These are phyloP conservation scores for Ogataea angusta DNA, from an alignment of 805 yeast species.

Conservation along the genomic window DNA sequence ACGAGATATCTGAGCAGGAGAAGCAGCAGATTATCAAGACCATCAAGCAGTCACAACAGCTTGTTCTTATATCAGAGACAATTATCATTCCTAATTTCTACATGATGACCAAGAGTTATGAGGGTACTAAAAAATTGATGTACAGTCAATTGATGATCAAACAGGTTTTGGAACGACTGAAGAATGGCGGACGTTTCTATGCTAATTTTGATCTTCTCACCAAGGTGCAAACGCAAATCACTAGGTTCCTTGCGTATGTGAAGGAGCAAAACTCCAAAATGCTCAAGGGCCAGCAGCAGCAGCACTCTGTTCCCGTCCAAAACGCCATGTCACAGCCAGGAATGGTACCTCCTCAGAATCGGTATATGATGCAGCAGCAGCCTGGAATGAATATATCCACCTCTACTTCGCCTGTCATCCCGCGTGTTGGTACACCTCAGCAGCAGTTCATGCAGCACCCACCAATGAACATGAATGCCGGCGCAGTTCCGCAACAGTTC, in stretches of 20 bases:
- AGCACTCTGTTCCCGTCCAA: slow-evolving; percentile 16
- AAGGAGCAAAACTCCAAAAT: slow-evolving; percentile 46
- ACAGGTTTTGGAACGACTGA: slow-evolving; percentile 67
- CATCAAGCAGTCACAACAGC: slow-evolving; percentile 52
- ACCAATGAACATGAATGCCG: slow-evolving; percentile 14
- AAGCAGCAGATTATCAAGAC: slow-evolving; percentile 57
- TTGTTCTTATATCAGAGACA: slow-evolving; percentile 68
- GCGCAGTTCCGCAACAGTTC: slow-evolving; percentile 25
- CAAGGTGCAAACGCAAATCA: slow-evolving; percentile 68
- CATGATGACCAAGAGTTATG: slow-evolving; percentile 68
- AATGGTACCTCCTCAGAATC: slow-evolving; percentile 19
- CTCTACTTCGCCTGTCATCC: slow-evolving; percentile 11
- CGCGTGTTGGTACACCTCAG: slow-evolving; percentile 11
- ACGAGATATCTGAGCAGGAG: slow-evolving; percentile 57
- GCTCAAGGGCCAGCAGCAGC: slow-evolving; percentile 24
- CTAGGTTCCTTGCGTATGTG: slow-evolving; percentile 71
- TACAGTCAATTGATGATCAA: slow-evolving; percentile 78
- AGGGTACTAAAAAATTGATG: slow-evolving; percentile 71
- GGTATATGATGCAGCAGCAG: slow-evolving; percentile 18
- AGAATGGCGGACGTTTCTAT: slow-evolving; percentile 46
- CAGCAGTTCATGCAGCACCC: slow-evolving; percentile 14
- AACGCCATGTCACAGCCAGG: slow-evolving; percentile 16
- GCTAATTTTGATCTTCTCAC: slow-evolving; percentile 73
- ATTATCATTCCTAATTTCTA: slow-evolving; percentile 71
- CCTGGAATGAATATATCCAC: slow-evolving; percentile 7